Percentiles rank a stretch among this genome's conserved stretches.
These are phyloP conservation scores for Solanum hybrid DNA, from an alignment of 305 asterid species.

Conservation along the genomic window DNA sequence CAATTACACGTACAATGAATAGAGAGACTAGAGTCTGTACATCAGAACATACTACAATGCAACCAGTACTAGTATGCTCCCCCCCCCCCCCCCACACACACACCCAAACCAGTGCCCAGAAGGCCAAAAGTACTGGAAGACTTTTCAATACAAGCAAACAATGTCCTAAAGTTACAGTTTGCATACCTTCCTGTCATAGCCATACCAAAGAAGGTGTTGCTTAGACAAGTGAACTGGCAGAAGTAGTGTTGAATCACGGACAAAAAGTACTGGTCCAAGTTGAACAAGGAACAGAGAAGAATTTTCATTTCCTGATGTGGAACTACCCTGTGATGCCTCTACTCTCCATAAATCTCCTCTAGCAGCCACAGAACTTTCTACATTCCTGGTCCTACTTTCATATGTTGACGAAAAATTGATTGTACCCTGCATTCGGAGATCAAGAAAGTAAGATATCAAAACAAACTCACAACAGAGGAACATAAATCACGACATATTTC, in stretches of 20 bases:
- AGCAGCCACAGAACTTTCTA: constrained; percentile 78
- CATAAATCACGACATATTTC: neutral
- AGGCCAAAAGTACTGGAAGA: neutral
- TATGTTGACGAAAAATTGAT: constrained; percentile 74
- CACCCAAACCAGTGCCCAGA: neutral
- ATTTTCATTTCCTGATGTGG: constrained; percentile 61
- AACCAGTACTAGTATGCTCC: neutral
- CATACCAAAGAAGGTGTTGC: constrained; percentile 97
- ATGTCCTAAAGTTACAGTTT: neutral
- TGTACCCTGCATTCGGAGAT: constrained; percentile 48
- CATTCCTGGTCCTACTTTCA: constrained; percentile 57
- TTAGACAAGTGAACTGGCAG: constrained; percentile 91
- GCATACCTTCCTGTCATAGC: constrained; percentile 93
- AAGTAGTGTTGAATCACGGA: constrained; percentile 93
- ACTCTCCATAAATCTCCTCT: constrained; percentile 98
- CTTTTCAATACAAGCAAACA: neutral
- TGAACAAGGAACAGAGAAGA: constrained; percentile 86
- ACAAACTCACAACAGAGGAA: neutral
- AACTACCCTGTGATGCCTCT: constrained; percentile 88
- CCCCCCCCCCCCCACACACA: too few species aligned
- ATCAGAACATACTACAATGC: neutral
- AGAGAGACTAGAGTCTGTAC: neutral
- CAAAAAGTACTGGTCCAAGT: constrained; percentile 94
- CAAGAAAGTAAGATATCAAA: neutral
- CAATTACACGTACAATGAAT: neutral